Base-by-base conservation (phyloP, 805 yeast genomes). In the Metschnikowia baotianmanensis region DNA sequence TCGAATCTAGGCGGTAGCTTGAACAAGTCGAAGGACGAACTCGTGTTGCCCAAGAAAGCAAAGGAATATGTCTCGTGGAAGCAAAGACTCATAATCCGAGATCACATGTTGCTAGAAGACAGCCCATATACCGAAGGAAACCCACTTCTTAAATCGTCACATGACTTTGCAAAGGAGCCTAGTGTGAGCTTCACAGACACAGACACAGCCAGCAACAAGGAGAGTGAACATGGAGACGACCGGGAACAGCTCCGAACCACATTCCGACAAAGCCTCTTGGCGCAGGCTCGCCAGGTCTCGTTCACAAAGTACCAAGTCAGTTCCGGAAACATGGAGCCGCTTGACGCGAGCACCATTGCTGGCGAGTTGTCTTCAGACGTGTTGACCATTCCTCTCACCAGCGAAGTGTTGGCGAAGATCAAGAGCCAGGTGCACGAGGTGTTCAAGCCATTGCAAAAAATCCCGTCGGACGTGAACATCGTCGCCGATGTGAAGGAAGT, bases 1-100 rank as follows among this genome's bases (percentile, higher is more conserved):
- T 65, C 76, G 15, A 64, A 62, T 12, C 63, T 69, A 17, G 59
- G 65, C 37, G 67, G 63, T 40, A 62, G 66, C 34, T 48, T 62
- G 29, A 51, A 56, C 19, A 69, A 64, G 42, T 63, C 74, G 12
- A 55, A 60, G 47, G 74, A 69, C 22, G 72, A 66, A 34, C 57
- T 69, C 12, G 60, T 68, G 12, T 37, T 56, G 27, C 64, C 67
- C 5, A 58, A 54, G 37, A 55, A 52, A 34, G 56, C 55, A 8
- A 59, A 57, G 41, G 51, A 58, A n/a, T 68, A 56, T 43, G 34
- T 65, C 8, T 56, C 76, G 22, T 59, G 74, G 74, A 50, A 60
- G 31, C 60, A 66, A 27, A 47, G 72, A 22, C 45, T 66, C 25
- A 31, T 47, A 5, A 54, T 58, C 15, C 45, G 68, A 52, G 72